Conservation (phyloP, 1,284 basidiomycete genomes). For the Moniliophthora roreri region DNA sequence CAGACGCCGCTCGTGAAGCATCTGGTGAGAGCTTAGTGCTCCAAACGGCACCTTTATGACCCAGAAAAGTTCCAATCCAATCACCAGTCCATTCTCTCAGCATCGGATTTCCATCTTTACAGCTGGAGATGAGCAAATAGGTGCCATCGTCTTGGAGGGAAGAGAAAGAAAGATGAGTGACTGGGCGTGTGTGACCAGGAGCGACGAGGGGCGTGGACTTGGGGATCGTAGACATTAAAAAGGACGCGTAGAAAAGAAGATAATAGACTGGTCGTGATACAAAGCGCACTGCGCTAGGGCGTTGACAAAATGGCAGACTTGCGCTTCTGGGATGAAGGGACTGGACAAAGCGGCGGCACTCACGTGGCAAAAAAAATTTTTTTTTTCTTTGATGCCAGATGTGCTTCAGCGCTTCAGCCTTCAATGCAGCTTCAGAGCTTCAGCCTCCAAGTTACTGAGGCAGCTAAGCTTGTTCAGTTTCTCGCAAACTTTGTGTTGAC, state of each 20-base stretch:
- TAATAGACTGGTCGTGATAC: conserved; percentile 38
- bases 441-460: too few species aligned
- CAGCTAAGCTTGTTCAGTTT: too few species aligned
- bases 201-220: conserved; percentile 77
- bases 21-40: conserved; percentile 91
- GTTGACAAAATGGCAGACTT: conserved; percentile 4
- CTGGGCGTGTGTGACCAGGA: conserved; percentile 82
- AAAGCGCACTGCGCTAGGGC: conserved; percentile 59
- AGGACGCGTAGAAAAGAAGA: conserved; percentile 21
- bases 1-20: conserved; percentile 85
- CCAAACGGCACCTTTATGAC: conserved; percentile 99
- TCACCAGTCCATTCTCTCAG: conserved; percentile 96
- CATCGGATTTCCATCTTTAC: conserved; percentile 98
- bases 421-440: too few species aligned
- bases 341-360: too few species aligned
- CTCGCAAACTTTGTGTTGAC: too few species aligned
- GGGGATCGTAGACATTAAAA: conserved; percentile 54
- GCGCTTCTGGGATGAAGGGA: neutral
- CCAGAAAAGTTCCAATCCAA: conserved; percentile 98
- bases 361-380: conserved; percentile 1
- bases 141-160: conserved; percentile 78
- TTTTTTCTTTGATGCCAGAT: too few species aligned
- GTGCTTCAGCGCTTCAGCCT: too few species aligned
- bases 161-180: conserved; percentile 94
- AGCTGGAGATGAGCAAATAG: conserved; percentile 89